Percentiles rank a stretch among this genome's conserved stretches.
Evolutionary conservation across 2,329 filamentous ascomycete species (phyloP).

Genomic region (Clarireedia sp.): DNA sequence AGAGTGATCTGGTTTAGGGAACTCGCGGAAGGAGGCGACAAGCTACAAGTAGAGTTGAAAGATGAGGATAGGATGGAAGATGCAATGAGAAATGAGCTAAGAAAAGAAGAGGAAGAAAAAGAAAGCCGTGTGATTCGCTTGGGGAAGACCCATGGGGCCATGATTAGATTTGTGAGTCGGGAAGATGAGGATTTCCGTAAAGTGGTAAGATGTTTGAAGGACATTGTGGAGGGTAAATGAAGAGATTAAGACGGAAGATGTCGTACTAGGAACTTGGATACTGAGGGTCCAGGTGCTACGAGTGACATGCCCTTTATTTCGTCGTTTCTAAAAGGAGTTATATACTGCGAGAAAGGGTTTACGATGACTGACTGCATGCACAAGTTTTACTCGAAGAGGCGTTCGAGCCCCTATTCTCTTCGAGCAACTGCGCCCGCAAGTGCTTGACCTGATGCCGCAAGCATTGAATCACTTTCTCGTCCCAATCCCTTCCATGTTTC

Average conservation of each 20-base stretch:
- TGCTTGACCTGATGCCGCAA: no score
- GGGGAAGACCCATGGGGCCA: neutral
- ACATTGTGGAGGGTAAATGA: neutral
- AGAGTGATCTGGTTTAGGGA: neutral
- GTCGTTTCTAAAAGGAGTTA: neutral
- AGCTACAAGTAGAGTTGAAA: neutral
- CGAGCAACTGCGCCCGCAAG: no score
- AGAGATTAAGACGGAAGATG: neutral
- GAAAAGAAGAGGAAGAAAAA: neutral
- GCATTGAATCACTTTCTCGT: no score
- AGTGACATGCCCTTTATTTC: neutral
- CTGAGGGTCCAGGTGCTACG: neutral
- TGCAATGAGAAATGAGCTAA: neutral
- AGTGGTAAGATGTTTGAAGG: neutral
- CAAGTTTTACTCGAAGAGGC: no score
- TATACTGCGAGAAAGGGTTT: neutral
- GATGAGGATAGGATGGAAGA: neutral
- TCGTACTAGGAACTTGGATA: neutral
- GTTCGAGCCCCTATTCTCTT: no score
- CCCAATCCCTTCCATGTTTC: no score
- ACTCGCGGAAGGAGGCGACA: neutral
- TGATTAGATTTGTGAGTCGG: neutral
- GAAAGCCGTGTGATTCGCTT: neutral
- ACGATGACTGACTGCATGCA: no score
- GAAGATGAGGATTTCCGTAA: slow-evolving; percentile 1